Evolutionary conservation across 75 land plant genomes (phyloP).

Genomic region (Selaginella moellendorffii): DNA sequence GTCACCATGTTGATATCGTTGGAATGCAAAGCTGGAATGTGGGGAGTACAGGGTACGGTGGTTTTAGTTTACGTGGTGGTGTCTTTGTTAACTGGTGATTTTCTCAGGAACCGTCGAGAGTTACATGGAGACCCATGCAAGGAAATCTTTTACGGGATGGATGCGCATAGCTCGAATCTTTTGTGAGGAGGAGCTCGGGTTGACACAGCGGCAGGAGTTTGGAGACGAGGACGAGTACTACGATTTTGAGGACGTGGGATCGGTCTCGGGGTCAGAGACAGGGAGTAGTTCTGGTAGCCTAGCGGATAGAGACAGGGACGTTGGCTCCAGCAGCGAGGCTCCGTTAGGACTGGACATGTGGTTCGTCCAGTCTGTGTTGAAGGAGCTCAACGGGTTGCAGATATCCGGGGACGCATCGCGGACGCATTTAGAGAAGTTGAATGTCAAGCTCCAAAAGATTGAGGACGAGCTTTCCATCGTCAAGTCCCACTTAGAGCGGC

Average conservation of each 20-base stretch:
- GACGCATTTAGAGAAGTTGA: conserved; percentile 16
- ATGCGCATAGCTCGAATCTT: conserved; percentile 13
- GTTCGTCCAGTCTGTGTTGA: conserved; percentile 16
- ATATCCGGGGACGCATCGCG: conserved; percentile 12
- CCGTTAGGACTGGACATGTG: conserved; percentile 9
- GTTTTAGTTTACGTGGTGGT: neutral
- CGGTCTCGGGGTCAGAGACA: neutral
- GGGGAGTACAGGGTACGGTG: conserved; percentile 13
- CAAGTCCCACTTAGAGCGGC: conserved; percentile 7
- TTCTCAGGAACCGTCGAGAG: conserved; percentile 14
- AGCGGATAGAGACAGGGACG: neutral
- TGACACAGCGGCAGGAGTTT: neutral
- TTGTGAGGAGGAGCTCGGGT: conserved; percentile 14
- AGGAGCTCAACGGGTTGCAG: conserved; percentile 17
- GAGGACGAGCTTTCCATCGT: conserved; percentile 13
- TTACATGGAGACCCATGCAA: conserved; percentile 16
- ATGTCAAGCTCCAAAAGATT: conserved; percentile 12
- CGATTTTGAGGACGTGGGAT: conserved; percentile 13
- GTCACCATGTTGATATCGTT: conserved; percentile 1
- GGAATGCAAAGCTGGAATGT: conserved; percentile 9
- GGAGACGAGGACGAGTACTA: conserved; percentile 10
- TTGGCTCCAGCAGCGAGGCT: neutral
- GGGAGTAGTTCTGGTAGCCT: neutral
- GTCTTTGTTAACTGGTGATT: neutral
- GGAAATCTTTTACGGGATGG: conserved; percentile 15